Evolutionary conservation across 2,329 filamentous ascomycete species (phyloP), one percentile per base, ranked within the genome.

Genomic region (Calonectria multiphialidica): DNA sequence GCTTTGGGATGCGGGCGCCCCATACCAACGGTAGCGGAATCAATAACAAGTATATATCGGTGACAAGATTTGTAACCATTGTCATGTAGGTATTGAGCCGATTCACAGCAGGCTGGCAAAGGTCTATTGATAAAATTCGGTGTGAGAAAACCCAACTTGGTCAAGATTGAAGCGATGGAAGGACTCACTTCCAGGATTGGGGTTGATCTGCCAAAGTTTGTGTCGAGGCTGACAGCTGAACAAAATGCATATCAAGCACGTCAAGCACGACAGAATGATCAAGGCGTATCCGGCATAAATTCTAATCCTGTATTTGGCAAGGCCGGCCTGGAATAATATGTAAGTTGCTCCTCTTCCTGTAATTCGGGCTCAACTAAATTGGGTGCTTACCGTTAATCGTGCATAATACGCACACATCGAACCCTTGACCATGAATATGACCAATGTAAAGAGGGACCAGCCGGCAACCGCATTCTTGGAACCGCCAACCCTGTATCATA

Each of bases 191-290:
- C 66, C 66, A 2, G 66, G 66, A 18, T 68, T 33, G 1, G 66
- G 66, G n/a, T 68, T 63, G 35, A 68, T 68, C 15, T 68, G 66
- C 66, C 66, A 68, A 7, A 53, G 45, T n/a, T 62, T 62, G 9
- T 68, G 55, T 15, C 30, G n/a, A 23, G 57, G 66, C 35, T 47
- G 23, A 21, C 66, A 68, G n/a, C 55, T 63, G 37, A 68, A 62
- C 23, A 68, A 7, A 21, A 55, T 44, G 2, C 12, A 44, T 25
- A 28, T 21, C 7, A 68, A 21, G 25, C 55, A 62, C 8, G 44
- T 44, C 4, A 68, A 5, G 37, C 30, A 44, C 16, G 66, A 53
- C 7, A 44, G 18, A 16, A 33, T n/a, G 35, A 68, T 53, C 8
- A 68, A 15, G 7, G 15, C 35, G n/a, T 62, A 68, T 35, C 55